A percentile compares a stretch with the other conserved stretches of the same genome.
Evolutionary conservation across 306 rosid species (phyloP).

Genomic region (Senna tora): DNA sequence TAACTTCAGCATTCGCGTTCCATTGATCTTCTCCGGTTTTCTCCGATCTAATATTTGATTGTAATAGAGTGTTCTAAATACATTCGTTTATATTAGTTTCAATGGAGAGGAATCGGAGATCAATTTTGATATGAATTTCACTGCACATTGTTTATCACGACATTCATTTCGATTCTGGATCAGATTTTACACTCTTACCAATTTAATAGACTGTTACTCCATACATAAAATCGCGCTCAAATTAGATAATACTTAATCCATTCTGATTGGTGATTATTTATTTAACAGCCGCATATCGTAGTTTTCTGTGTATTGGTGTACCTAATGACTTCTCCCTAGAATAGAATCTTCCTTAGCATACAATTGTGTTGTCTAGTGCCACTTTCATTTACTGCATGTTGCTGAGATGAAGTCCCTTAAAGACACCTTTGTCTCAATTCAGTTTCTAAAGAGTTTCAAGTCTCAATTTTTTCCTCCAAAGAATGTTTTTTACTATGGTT

Average conservation of each 20-base stretch:
- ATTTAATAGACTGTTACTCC: background rate
- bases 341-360: background rate
- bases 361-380: background rate
- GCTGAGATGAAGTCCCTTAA: background rate
- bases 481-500: no score
- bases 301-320: background rate
- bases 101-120: background rate
- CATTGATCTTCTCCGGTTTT: background rate
- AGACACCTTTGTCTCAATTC: no score
- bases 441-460: no score
- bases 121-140: conserved; percentile 12
- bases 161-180: conserved; percentile 10
- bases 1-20: background rate
- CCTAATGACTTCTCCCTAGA: background rate
- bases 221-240: background rate
- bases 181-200: background rate
- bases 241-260: background rate
- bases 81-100: background rate
- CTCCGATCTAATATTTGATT: conserved; percentile 11
- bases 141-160: background rate
- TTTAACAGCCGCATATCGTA: background rate
- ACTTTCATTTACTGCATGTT: background rate
- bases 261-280: background rate
- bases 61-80: background rate
- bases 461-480: no score